Base-by-base conservation (phyloP, 2,329 filamentous ascomycete species). In the Penicillium sp. region DNA sequence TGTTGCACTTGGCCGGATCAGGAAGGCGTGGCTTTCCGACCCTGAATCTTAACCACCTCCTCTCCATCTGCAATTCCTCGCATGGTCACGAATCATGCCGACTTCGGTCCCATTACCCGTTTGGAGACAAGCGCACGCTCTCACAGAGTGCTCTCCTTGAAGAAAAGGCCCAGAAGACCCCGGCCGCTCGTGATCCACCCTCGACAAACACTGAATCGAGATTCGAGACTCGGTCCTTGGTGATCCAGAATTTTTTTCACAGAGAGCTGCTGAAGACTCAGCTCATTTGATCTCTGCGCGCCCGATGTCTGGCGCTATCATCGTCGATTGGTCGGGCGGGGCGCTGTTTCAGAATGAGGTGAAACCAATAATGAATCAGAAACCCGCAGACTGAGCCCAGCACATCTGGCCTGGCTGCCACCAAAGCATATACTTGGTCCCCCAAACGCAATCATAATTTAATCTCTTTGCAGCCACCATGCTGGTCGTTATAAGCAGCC, bases 401-500 rank as follows among this genome's bases (percentile, higher is more conserved):
- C 26, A 51, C 13, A 30, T 35, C 17, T 54, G 31, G 38, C 44
- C 47, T 52, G 41, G 21, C 57, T 44, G 44, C 26, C 51, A 26
- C 46, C 61, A 47, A 63, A 61, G 66, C 66, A 46, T 47, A 23
- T 48, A 35, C 47, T 60, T 61, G 58, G 63, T 56, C 52, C 58
- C 56, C 52, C 44, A 45, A 62, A 64, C 61, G 60, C 65, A 58
- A 60, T 62, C 69, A 55, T 65, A 54, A 64, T 64, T 62, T 59
- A 58, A 59, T 69, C 60, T 66, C 67, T 64, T 56, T 60, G 65
- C 65, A 63, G 66, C 67, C 49, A 29, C 23, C 31, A 54, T 59
- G 48, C 60, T 71, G 5, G 26, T 48, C 31, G 45, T 70, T 70
- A 71, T 69, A 71, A 70, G 71, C 69, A 69, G 69, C 68, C 57